phyloP scores from a whole-genome alignment of 306 rosid species.

The Rosa rugosa region DNA sequence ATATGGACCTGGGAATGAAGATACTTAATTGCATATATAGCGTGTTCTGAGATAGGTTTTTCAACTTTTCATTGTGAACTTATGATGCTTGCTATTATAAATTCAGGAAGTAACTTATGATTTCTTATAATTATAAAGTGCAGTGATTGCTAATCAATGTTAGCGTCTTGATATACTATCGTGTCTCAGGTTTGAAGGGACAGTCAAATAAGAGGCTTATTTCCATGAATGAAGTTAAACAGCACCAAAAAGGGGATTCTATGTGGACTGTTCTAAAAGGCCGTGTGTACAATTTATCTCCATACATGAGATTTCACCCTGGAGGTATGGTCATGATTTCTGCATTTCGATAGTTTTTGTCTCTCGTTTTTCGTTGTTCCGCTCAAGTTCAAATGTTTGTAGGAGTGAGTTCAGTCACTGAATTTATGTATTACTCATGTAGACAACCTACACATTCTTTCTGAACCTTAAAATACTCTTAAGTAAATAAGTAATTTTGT shows the following conservation, averaged over 20 bases:
- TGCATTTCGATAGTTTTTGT: too few relatives aligned
- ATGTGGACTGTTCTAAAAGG: slow-evolving; percentile 99
- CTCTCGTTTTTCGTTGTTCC: not conserved
- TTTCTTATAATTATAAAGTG: slow-evolving; percentile 12
- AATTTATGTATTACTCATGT: not conserved
- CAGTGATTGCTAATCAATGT: slow-evolving; percentile 16
- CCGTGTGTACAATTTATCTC: slow-evolving; percentile 79
- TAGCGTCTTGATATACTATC: slow-evolving; percentile 15
- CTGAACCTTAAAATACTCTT: not conserved
- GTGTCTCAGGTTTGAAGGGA: slow-evolving; percentile 69
- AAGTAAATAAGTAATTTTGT: not conserved
- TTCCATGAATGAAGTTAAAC: slow-evolving; percentile 78
- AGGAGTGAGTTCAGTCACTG: not conserved
- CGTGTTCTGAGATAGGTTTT: not conserved
- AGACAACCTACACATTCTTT: not conserved
- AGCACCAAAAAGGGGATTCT: slow-evolving; percentile 68
- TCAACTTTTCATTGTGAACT: not conserved
- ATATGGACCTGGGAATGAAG: not conserved
- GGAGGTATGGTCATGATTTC: slow-evolving; percentile 59
- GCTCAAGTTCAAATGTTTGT: slow-evolving; percentile 13
- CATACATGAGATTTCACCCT: slow-evolving; percentile 94
- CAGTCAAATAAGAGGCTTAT: slow-evolving; percentile 85
- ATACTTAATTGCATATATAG: not conserved
- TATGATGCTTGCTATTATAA: not conserved
- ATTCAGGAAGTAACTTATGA: not conserved